phyloP scores from a whole-genome alignment of 2,329 filamentous ascomycete genomes.

The Trichoderma lentiforme region DNA sequence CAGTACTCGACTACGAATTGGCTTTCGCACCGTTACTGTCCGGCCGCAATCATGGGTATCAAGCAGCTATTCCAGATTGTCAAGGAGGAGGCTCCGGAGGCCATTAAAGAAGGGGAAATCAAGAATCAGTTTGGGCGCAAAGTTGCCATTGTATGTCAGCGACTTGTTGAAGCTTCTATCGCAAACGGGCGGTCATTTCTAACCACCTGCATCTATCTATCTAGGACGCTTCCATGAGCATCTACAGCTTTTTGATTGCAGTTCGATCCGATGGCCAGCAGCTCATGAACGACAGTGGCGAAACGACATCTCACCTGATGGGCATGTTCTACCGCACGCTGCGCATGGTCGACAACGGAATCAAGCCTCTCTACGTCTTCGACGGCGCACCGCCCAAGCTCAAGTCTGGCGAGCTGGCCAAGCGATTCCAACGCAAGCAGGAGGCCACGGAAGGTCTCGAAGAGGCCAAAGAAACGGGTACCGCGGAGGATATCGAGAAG shows the following conservation, averaged over 20 bases:
- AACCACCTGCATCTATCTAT: not conserved
- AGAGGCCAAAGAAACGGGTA: conserved; percentile 95
- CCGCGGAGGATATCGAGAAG: conserved; percentile 95
- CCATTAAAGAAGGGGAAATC: conserved; percentile 95
- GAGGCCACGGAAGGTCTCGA: conserved; percentile 87
- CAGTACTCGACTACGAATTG: not conserved
- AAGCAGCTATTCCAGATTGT: conserved; percentile 78
- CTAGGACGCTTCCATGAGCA: conserved; percentile 76
- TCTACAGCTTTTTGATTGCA: conserved; percentile 97
- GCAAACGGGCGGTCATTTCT: not conserved
- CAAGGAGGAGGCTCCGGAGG: conserved; percentile 89
- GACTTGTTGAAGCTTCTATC: not conserved
- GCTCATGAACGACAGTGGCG: conserved; percentile 89
- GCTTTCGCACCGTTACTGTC: not conserved
- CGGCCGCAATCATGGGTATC: conserved; percentile 52
- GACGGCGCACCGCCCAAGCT: conserved; percentile 95
- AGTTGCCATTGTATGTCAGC: conserved; percentile 79
- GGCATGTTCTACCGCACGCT: conserved; percentile 99
- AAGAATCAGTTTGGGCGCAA: conserved; percentile 99
- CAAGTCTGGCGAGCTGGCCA: conserved; percentile 94
- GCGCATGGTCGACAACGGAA: conserved; percentile 96
- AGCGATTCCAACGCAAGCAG: conserved; percentile 91
- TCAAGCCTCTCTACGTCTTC: conserved; percentile 98
- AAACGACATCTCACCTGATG: conserved; percentile 98
- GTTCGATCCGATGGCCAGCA: conserved; percentile 96